These are phyloP conservation scores for Mucuna pruriens DNA, from an alignment of 306 rosid genomes.

Conservation along the genomic window DNA sequence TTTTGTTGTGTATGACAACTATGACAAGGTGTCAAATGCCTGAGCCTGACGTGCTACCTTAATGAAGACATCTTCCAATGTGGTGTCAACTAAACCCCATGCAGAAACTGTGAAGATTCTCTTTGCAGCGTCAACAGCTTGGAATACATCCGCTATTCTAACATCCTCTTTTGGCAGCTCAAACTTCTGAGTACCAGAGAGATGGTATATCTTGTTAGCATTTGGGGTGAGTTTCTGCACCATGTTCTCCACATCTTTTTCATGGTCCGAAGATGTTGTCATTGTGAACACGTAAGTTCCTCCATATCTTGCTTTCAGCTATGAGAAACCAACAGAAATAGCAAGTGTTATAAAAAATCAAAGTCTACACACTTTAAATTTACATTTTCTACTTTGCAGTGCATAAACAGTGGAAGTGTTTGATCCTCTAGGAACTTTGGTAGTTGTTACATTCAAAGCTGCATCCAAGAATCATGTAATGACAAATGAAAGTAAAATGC, in stretches of 20 bases:
- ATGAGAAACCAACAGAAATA: slow-evolving; percentile 37
- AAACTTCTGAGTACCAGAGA: slow-evolving; percentile 91
- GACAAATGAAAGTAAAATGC: neutral
- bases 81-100: slow-evolving; percentile 89
- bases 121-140: slow-evolving; percentile 75
- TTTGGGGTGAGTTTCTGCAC: slow-evolving; percentile 66
- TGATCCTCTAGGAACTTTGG: neutral
- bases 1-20: slow-evolving; percentile 1
- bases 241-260: slow-evolving; percentile 70
- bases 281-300: slow-evolving; percentile 87
- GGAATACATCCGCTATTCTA: slow-evolving; percentile 73
- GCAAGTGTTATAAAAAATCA: neutral
- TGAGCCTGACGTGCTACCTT: slow-evolving; percentile 76
- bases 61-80: slow-evolving; percentile 91
- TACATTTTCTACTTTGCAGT: slow-evolving; percentile 8
- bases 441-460: neutral
- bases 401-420: neutral
- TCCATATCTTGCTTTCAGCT: slow-evolving; percentile 93
- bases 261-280: slow-evolving; percentile 76
- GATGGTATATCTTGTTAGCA: slow-evolving; percentile 71
- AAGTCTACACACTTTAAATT: slow-evolving; percentile 2
- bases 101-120: slow-evolving; percentile 75
- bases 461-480: neutral
- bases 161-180: slow-evolving; percentile 84
- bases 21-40: slow-evolving; percentile 53